Evolutionary conservation across 169 alveolate genomes (phyloP).

Genomic region (Plasmodium vivax): DNA sequence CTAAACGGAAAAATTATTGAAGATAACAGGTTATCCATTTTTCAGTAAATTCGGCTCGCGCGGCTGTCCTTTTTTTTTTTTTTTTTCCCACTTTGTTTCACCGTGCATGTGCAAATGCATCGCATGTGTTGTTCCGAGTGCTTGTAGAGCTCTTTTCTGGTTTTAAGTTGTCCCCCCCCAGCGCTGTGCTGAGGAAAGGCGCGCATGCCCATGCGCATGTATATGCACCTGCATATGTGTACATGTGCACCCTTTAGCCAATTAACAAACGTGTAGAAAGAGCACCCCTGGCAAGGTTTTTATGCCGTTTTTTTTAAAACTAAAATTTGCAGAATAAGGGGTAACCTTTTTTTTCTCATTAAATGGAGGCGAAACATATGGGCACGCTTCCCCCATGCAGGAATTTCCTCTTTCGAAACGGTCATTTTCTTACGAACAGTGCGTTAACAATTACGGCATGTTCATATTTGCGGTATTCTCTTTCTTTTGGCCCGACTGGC

Average conservation of each 20-base stretch:
- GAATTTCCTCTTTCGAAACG: not conserved
- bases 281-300: not conserved
- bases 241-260: not conserved
- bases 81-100: not conserved
- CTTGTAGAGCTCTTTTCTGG: not conserved
- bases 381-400: not conserved
- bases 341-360: not conserved
- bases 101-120: not conserved
- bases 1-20: constrained; percentile 55
- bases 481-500: not conserved
- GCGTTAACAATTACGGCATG: not conserved
- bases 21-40: constrained; percentile 72
- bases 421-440: not conserved
- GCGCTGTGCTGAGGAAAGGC: not conserved
- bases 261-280: not conserved
- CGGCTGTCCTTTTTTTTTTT: not conserved
- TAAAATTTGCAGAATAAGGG: not conserved
- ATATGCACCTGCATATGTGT: not conserved
- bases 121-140: not conserved
- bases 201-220: not conserved
- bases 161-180: not conserved
- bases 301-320: not conserved
- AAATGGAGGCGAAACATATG: not conserved
- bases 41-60: constrained; percentile 11
- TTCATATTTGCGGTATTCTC: not conserved